Percentiles rank a stretch among this genome's conserved stretches.
phyloP scores from a whole-genome alignment of 805 yeast genomes.

The Zygosaccharomyces gambellarensis region DNA sequence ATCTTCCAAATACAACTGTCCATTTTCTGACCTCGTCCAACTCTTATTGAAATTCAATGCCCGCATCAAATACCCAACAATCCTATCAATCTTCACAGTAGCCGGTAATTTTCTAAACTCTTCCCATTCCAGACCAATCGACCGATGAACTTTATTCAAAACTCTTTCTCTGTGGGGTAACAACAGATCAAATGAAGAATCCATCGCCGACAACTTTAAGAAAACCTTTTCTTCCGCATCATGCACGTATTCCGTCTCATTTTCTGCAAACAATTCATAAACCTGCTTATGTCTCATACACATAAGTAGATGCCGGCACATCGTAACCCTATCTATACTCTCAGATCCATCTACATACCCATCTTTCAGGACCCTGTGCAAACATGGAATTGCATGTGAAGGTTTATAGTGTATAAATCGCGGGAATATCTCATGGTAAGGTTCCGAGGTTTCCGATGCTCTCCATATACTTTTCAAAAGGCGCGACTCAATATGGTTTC shows the following conservation, averaged over 20 bases:
- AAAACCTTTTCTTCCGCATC: slow-evolving; percentile 19
- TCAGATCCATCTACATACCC: slow-evolving; percentile 4
- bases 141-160: slow-evolving; percentile 9
- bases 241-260: slow-evolving; percentile 14
- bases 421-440: background rate
- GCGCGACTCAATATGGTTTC: slow-evolving; percentile 11
- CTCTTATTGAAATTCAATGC: slow-evolving; percentile 7
- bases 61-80: slow-evolving; percentile 13
- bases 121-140: slow-evolving; percentile 9
- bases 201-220: slow-evolving; percentile 18
- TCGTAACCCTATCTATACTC: slow-evolving; percentile 11
- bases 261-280: slow-evolving; percentile 11
- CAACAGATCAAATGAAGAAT: slow-evolving; percentile 17
- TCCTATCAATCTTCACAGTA: slow-evolving; percentile 17
- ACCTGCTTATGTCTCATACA: slow-evolving; percentile 18
- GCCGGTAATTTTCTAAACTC: slow-evolving; percentile 15
- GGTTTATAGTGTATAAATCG: slow-evolving; percentile 11
- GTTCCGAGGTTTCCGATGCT: background rate
- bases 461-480: background rate
- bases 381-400: slow-evolving; percentile 9
- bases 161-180: slow-evolving; percentile 12
- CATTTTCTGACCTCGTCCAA: background rate
- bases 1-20: slow-evolving; percentile 17
- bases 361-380: slow-evolving; percentile 5
- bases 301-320: slow-evolving; percentile 14